These are phyloP conservation scores for Podila horticola DNA, from an alignment of 192 early-diverging fungal species.

Conservation along the genomic window DNA sequence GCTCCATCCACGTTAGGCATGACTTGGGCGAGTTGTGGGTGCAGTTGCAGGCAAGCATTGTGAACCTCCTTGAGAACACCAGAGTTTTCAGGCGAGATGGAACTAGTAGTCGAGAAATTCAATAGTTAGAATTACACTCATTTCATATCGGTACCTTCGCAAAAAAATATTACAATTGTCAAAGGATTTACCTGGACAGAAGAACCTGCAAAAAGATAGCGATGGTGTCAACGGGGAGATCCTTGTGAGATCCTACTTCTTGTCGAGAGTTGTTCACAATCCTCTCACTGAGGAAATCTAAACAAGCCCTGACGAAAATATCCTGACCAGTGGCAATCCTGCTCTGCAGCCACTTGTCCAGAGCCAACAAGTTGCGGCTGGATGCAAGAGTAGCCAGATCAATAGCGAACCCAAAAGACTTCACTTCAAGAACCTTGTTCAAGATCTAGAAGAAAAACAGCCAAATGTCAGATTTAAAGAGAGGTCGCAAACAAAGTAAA, in stretches of 20 bases:
- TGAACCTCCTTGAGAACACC: conserved; percentile 69
- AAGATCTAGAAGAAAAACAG: conserved; percentile 61
- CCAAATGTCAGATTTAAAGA: not conserved
- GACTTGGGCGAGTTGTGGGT: conserved; percentile 58
- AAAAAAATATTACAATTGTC: not conserved
- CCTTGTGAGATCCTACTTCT: conserved; percentile 48
- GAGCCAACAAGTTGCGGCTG: conserved; percentile 78
- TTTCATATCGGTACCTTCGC: no score
- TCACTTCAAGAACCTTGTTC: conserved; percentile 72
- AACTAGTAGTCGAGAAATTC: conserved; percentile 27
- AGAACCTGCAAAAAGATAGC: conserved; percentile 76
- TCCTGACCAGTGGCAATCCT: conserved; percentile 72
- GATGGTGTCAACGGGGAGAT: conserved; percentile 72
- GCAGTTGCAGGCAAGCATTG: conserved; percentile 59
- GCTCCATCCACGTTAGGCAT: conserved; percentile 58
- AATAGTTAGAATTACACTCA: not conserved
- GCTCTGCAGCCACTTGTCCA: conserved; percentile 89
- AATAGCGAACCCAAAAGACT: conserved; percentile 76
- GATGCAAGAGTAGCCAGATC: conserved; percentile 85
- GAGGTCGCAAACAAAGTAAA: not conserved
- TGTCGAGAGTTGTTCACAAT: conserved; percentile 58
- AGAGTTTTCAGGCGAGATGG: conserved; percentile 69
- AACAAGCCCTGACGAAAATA: conserved; percentile 72
- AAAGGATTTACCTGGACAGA: conserved; percentile 53
- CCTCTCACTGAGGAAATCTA: conserved; percentile 81